A percentile compares a stretch with the other conserved stretches of the same genome.
Conservation (phyloP, 1,139 yeast species). For the Blastobotrys aristatus region DNA sequence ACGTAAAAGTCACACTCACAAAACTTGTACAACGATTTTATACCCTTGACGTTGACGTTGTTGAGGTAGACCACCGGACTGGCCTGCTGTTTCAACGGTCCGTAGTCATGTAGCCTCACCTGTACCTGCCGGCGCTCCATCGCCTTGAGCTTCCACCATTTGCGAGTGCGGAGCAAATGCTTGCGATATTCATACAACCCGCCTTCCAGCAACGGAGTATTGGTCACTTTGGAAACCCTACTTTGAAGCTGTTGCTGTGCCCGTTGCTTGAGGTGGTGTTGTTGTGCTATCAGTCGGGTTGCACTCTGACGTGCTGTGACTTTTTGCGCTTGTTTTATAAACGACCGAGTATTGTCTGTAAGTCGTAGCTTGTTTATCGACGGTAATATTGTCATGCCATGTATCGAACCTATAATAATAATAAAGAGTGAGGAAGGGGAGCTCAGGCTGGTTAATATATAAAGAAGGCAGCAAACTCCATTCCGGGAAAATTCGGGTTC, state of each 20-base stretch:
- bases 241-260: conserved; percentile 7
- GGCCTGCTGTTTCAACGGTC: neutral
- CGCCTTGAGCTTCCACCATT: conserved; percentile 7
- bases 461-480: too few relatives aligned
- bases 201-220: conserved; percentile 11
- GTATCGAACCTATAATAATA: neutral
- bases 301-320: conserved; percentile 2
- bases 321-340: conserved; percentile 5
- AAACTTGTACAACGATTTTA: conserved; percentile 9
- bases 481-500: too few relatives aligned
- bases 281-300: conserved; percentile 1
- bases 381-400: conserved; percentile 1
- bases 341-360: neutral
- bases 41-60: conserved; percentile 6
- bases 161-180: conserved; percentile 1
- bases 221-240: conserved; percentile 8
- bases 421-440: neutral
- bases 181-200: conserved; percentile 12
- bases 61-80: conserved; percentile 9
- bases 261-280: neutral
- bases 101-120: conserved; percentile 6
- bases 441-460: neutral
- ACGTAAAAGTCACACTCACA: conserved; percentile 2
- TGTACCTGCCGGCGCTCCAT: neutral
- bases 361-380: neutral